These are phyloP conservation scores for Umbilicus rupestris DNA, from an alignment of 164 flowering plant genomes.

Conservation along the genomic window DNA sequence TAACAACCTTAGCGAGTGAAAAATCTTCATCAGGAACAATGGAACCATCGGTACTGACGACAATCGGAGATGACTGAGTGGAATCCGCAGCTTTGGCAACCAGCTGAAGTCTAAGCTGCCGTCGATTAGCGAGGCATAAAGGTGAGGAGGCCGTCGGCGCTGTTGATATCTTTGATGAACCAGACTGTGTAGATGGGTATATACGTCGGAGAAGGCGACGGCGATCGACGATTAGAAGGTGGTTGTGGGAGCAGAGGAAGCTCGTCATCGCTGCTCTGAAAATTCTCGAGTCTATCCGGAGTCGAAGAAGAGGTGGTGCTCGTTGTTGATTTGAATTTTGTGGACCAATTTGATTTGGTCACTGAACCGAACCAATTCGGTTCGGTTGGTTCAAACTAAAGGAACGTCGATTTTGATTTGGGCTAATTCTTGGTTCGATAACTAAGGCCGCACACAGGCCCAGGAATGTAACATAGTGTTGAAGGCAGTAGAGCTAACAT, in stretches of 20 bases:
- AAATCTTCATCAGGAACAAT: constrained; percentile 51
- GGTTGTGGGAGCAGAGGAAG: constrained; percentile 9
- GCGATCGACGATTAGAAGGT: neutral
- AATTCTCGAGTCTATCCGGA: constrained; percentile 11
- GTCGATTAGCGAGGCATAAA: neutral
- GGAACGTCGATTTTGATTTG: no score
- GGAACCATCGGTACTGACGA: constrained; percentile 21
- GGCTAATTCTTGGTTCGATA: neutral
- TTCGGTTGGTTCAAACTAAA: neutral
- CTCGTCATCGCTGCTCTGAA: constrained; percentile 14
- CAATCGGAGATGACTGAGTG: constrained; percentile 34
- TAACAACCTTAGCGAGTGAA: constrained; percentile 54
- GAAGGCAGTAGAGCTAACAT: no score
- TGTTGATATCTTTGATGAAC: neutral
- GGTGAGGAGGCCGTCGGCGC: neutral
- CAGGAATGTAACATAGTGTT: no score
- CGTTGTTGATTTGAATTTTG: constrained; percentile 7
- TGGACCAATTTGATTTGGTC: neutral
- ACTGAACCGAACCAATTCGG: neutral
- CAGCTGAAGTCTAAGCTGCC: constrained; percentile 15
- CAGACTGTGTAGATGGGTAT: neutral
- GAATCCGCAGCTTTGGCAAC: constrained; percentile 53
- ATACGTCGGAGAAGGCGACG: constrained; percentile 3
- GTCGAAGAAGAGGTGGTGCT: neutral
- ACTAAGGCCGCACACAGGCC: neutral